phyloP scores from a whole-genome alignment of 2,329 filamentous ascomycete species.

The Aspergillus sp. region DNA sequence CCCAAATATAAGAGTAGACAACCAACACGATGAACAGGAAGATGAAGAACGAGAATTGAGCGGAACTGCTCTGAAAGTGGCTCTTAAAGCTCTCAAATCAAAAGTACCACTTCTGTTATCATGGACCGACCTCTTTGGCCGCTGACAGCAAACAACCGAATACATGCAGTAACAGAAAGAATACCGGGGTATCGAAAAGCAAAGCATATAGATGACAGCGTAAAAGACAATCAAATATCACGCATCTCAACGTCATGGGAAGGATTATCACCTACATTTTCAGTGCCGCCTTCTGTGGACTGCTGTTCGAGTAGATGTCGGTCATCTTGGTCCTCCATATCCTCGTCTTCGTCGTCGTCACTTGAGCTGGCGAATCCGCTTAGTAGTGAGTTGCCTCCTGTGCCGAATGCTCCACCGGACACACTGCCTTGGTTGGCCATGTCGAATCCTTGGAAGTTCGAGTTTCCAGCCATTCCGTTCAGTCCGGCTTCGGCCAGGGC shows the following conservation, averaged over 20 bases:
- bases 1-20: conserved; percentile 17
- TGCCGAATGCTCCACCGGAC: conserved; percentile 72
- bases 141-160: conserved; percentile 17
- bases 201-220: neutral
- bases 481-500: conserved; percentile 81
- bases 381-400: conserved; percentile 71
- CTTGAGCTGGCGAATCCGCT: conserved; percentile 94
- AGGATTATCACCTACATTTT: conserved; percentile 69
- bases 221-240: conserved; percentile 50
- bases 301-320: conserved; percentile 42
- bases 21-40: conserved; percentile 23
- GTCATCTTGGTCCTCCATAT: conserved; percentile 73
- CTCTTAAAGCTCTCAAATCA: conserved; percentile 23
- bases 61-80: conserved; percentile 26
- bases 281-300: conserved; percentile 56
- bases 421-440: conserved; percentile 67
- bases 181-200: conserved; percentile 6
- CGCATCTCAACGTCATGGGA: conserved; percentile 66
- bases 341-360: conserved; percentile 95
- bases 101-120: conserved; percentile 23
- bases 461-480: conserved; percentile 63
- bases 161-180: conserved; percentile 17
- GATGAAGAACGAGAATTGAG: conserved; percentile 21
- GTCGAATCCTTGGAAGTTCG: conserved; percentile 66
- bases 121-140: conserved; percentile 23